These are phyloP conservation scores for Podila verticillata DNA, from an alignment of 192 early-diverging fungal species.

Conservation along the genomic window DNA sequence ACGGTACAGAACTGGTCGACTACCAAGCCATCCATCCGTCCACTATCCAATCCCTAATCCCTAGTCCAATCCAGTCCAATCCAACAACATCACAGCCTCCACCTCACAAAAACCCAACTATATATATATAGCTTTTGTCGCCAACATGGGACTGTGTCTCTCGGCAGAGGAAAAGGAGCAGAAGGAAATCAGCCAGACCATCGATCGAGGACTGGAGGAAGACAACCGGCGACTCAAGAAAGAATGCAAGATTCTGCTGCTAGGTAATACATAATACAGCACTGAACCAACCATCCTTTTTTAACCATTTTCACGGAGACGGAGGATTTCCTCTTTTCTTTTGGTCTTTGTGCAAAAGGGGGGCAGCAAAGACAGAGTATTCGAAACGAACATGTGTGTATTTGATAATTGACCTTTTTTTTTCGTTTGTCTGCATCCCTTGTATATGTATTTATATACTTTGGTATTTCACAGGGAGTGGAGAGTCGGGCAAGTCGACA, in stretches of 20 bases:
- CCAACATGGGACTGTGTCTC: constrained; percentile 67
- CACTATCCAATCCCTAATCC: too few relatives aligned
- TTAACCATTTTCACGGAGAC: too few relatives aligned
- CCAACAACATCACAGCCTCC: background rate
- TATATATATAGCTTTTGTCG: background rate
- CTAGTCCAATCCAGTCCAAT: background rate
- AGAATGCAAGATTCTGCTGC: constrained; percentile 74
- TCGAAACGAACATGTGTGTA: background rate
- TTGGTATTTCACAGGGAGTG: background rate
- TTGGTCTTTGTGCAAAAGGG: background rate
- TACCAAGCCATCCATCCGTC: too few relatives aligned
- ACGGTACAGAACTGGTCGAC: too few relatives aligned
- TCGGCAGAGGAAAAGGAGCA: constrained; percentile 62
- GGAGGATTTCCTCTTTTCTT: background rate
- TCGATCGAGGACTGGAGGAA: constrained; percentile 67
- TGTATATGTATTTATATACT: background rate
- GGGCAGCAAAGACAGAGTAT: background rate
- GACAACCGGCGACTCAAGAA: constrained; percentile 61
- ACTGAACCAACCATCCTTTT: too few relatives aligned
- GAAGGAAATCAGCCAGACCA: constrained; percentile 54
- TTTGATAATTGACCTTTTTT: background rate
- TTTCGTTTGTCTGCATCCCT: background rate
- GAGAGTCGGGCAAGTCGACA: constrained; percentile 88
- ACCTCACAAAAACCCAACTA: background rate
- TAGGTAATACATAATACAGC: constrained; percentile 53